Base-by-base conservation (phyloP, 352 stramenopile genomes). In the Blastocystis sp. region DNA sequence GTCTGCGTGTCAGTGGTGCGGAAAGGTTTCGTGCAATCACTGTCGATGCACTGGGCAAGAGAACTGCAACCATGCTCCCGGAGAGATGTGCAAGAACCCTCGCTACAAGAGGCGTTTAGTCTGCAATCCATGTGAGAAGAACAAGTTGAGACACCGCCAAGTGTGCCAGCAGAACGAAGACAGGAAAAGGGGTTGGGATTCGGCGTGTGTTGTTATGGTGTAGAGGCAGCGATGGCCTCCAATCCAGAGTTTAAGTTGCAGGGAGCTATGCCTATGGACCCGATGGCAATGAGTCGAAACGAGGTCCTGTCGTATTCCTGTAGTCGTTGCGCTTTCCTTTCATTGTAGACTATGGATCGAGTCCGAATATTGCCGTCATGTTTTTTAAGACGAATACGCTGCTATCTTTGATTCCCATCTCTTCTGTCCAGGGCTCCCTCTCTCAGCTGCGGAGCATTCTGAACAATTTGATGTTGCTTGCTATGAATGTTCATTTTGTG, bases 51-150 rank as follows among this genome's bases (percentile, higher is more conserved):
- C 64, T 19, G 76, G 76, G 28, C 76, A 87, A 3, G 63, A 59
- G 34, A 87, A 87, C 14, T 87, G 76, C 24, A 76, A 60, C n/a
- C 76, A 87, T 74, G 64, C 61, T 38, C 76, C 76, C 11, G 76
- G 76, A 40, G 76, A 87, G 48, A 87, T 87, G 76, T 87, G 76
- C 42, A 70, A 60, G 42, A 87, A 87, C 45, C 38, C 3, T 60
- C 61, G 76, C 19, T 87, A 87, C 42, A 87, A 87, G n/a, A 48
- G 76, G 43, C 43, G 76, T 45, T 34, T 87, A 19, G 76, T 87
- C 6, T 87, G 76, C n/a, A 87, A 87, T 87, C 76, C 76, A 2
- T 87, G 76, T 87, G 76, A 87, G 45, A 87, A 87, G 14, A 87
- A 87, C 43, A 87, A 87, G 28, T 34, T 87, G 43, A 79, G 60